phyloP scores from a whole-genome alignment of 78 protist species.

The Ministeria vibrans region DNA sequence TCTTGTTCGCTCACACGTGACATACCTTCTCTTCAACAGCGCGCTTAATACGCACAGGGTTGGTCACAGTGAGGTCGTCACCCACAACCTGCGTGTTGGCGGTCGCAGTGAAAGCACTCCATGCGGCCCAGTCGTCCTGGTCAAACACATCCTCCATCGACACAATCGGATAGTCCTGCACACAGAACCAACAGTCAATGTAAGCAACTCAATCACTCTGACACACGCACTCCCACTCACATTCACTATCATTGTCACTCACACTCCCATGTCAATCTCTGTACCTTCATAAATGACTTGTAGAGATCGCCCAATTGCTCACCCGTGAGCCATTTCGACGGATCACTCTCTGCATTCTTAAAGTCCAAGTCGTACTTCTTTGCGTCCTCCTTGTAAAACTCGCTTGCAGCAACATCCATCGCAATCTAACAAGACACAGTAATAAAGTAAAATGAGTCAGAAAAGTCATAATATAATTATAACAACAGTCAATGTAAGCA shows the following conservation, averaged over 20 bases:
- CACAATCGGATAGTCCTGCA: slow-evolving; percentile 59
- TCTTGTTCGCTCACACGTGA: too few relatives aligned
- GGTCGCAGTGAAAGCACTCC: slow-evolving; percentile 32
- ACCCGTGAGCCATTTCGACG: slow-evolving; percentile 12
- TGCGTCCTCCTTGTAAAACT: slow-evolving; percentile 78
- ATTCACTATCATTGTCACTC: not conserved
- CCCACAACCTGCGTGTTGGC: slow-evolving; percentile 89
- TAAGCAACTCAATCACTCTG: not conserved
- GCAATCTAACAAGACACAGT: too few relatives aligned
- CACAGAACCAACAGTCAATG: not conserved
- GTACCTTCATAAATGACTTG: slow-evolving; percentile 11
- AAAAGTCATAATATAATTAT: too few relatives aligned
- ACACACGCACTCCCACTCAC: not conserved
- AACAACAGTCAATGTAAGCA: not conserved
- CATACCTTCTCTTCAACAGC: slow-evolving; percentile 85
- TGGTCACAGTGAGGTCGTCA: slow-evolving; percentile 97
- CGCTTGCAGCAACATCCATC: slow-evolving; percentile 96
- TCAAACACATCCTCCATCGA: slow-evolving; percentile 98
- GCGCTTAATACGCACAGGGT: slow-evolving; percentile 86
- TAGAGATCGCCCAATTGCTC: slow-evolving; percentile 59
- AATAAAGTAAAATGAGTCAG: slow-evolving; percentile 35
- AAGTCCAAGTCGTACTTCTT: slow-evolving; percentile 93
- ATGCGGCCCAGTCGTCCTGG: slow-evolving; percentile 95
- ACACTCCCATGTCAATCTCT: not conserved
- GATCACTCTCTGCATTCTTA: slow-evolving; percentile 58